These are phyloP conservation scores for Hanseniaspora thailandica DNA, from an alignment of 805 yeast genomes.

Conservation along the genomic window DNA sequence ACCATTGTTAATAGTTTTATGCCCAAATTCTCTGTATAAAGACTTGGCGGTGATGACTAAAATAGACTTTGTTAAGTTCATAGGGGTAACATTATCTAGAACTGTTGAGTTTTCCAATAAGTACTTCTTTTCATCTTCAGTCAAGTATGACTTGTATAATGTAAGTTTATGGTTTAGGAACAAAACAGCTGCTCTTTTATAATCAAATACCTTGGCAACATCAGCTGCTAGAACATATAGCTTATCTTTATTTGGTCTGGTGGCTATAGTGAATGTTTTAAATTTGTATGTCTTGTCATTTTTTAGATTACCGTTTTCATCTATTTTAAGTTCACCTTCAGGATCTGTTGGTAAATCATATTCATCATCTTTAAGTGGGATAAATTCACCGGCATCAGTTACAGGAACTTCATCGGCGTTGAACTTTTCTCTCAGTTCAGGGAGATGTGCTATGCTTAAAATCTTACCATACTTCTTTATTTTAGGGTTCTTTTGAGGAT, in stretches of 20 bases:
- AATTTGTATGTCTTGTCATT: constrained; percentile 69
- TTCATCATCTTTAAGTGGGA: constrained; percentile 61
- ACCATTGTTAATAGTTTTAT: constrained; percentile 70
- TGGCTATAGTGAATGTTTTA: constrained; percentile 45
- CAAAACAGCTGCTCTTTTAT: constrained; percentile 78
- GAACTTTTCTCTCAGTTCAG: constrained; percentile 8
- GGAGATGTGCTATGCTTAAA: not conserved
- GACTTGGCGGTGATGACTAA: constrained; percentile 83
- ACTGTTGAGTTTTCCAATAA: constrained; percentile 37
- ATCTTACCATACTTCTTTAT: constrained; percentile 2
- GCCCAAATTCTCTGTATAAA: constrained; percentile 84
- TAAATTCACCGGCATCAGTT: constrained; percentile 60
- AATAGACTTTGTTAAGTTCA: constrained; percentile 42
- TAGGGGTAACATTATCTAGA: not conserved
- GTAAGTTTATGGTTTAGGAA: constrained; percentile 69
- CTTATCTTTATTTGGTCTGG: constrained; percentile 42
- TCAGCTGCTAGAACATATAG: constrained; percentile 88
- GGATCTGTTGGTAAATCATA: constrained; percentile 64
- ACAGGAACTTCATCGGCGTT: constrained; percentile 27
- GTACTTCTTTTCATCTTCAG: constrained; percentile 70
- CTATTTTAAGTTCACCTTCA: constrained; percentile 66
- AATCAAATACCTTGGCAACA: constrained; percentile 90
- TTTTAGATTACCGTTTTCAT: constrained; percentile 47
- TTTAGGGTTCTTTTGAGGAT: not conserved
- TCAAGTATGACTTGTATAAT: constrained; percentile 59